Evolutionary conservation across 768 basidiomycete genomes (phyloP), one percentile per base, ranked within the genome.

Genomic region (Xerocomellus amylosporus): DNA sequence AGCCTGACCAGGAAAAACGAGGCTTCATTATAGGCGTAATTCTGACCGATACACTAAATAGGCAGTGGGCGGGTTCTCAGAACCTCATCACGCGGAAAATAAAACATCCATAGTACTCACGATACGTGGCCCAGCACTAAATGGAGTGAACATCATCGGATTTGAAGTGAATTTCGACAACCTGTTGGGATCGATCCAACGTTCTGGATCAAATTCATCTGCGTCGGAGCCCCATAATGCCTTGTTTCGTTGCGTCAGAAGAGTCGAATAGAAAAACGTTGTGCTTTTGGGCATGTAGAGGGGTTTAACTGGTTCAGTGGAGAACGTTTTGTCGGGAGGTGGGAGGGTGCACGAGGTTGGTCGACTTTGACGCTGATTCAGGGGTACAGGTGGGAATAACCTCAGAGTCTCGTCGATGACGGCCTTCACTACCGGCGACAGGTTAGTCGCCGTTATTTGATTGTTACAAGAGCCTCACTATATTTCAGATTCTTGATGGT

Each of bases 401-500:
- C 90, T 78, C 22, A 93, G 75, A 0, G 85, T 85, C 64, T 93
- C 90, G 56, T 91, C 87, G 39, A 92, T 80, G 36, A 90, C 86
- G 12, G 88, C 88, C 54, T 83, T 81, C 75, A 88, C 87, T 83
- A 45, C 54, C 51, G 17, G 24, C 9, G 38, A 49, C 9, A 34
- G n/a, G 49, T 59, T 8, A 64, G 55, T 45, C 13, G 30, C 13
- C 28, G 49, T 30, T 31, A 2, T 56, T 14, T 47, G 38, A 41
- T 43, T 19, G 28, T 61, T n/a, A 30, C 46, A 40, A 13, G 41
- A 49, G 26, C 3, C 80, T 57, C 41, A 90, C 89, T 76, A 65
- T 90, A 89, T 73, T 78, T 85, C 69, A 90, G 72, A 34, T 79
- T 70, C 59, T 76, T 78, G 57, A 90, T 77, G 30, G 72, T 72